These are phyloP conservation scores for Physocladia obscura DNA, from an alignment of 192 early-diverging fungal genomes.

Conservation along the genomic window DNA sequence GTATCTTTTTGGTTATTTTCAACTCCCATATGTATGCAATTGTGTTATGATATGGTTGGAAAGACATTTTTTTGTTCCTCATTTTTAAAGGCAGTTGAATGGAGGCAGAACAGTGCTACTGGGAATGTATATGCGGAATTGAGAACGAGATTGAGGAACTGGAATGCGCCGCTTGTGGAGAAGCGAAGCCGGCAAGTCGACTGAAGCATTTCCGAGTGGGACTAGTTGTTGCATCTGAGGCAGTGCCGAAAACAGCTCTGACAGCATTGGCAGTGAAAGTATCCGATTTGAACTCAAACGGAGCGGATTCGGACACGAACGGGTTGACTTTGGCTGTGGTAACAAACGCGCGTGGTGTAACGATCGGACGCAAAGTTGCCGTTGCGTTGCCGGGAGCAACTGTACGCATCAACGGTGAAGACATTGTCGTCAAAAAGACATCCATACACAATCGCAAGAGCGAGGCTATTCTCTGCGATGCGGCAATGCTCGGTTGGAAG, in stretches of 20 bases:
- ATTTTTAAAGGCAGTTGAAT: no score
- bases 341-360: constrained; percentile 23
- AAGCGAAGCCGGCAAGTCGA: constrained; percentile 2
- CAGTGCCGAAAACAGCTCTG: constrained; percentile 9
- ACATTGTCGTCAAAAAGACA: constrained; percentile 4
- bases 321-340: constrained; percentile 2
- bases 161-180: constrained; percentile 27
- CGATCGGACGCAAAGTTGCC: neutral
- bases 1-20: no score
- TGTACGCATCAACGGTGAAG: constrained; percentile 18
- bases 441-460: constrained; percentile 7
- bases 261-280: neutral
- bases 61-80: no score
- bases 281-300: neutral
- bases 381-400: constrained; percentile 10
- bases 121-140: constrained; percentile 22
- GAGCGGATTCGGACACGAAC: neutral
- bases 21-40: no score
- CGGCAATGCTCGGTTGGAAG: constrained; percentile 22
- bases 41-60: no score
- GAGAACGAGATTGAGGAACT: constrained; percentile 16
- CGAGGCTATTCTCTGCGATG: constrained; percentile 27
- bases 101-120: constrained; percentile 9
- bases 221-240: constrained; percentile 10
- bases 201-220: constrained; percentile 14